Evolutionary conservation across 2,329 filamentous ascomycete genomes (phyloP).

Genomic region (Arthrobotrys musiformis): DNA sequence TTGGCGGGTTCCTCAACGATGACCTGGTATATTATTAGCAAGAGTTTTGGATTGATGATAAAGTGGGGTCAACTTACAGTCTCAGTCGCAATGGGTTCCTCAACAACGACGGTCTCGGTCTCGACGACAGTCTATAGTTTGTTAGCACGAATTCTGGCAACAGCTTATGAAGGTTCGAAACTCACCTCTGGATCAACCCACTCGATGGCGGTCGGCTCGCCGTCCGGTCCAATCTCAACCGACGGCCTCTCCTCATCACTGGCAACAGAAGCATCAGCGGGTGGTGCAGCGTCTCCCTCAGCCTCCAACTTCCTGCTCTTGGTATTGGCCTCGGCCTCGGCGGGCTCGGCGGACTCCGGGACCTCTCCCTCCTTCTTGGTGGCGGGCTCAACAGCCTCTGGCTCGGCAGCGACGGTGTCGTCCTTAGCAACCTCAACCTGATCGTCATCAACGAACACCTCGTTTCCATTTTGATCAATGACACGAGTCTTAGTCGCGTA

Average conservation of each 20-base stretch:
- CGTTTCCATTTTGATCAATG: conserved; percentile 81
- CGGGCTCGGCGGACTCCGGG: not conserved
- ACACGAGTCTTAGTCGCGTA: conserved; percentile 94
- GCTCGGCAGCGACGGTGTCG: conserved; percentile 19
- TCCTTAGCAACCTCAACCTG: conserved; percentile 35
- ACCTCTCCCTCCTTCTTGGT: conserved; percentile 25
- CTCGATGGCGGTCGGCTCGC: conserved; percentile 17
- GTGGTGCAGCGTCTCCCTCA: conserved; percentile 28
- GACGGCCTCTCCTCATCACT: conserved; percentile 18
- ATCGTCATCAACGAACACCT: conserved; percentile 67
- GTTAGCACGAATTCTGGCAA: not conserved
- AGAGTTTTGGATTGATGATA: not conserved
- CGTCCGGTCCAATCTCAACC: conserved; percentile 10
- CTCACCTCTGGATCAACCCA: conserved; percentile 31
- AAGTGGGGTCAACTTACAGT: conserved; percentile 24
- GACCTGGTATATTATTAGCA: conserved; percentile 20
- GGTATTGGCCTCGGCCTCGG: conserved; percentile 39
- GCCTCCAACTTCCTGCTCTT: conserved; percentile 49
- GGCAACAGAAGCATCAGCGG: conserved; percentile 25
- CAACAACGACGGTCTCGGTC: conserved; percentile 29
- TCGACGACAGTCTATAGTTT: not conserved
- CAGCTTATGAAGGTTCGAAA: not conserved
- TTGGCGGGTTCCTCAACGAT: conserved; percentile 6
- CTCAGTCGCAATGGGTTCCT: conserved; percentile 18
- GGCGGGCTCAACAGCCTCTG: conserved; percentile 52